Evolutionary conservation across 176 grass and related monocot species (phyloP), one percentile per base, ranked within the genome.

Genomic region (Ensete glaucum): DNA sequence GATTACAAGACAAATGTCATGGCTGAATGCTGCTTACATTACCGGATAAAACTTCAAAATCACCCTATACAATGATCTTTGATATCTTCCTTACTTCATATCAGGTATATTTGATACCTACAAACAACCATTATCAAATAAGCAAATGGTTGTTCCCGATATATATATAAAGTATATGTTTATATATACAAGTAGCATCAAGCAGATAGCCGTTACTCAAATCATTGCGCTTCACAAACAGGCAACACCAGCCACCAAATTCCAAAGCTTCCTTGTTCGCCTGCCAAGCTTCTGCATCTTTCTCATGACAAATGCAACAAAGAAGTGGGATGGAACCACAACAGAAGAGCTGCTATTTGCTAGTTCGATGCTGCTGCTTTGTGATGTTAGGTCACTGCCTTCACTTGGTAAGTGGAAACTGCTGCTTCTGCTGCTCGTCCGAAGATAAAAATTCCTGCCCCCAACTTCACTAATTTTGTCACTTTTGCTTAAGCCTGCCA

Each of bases 391-490:
- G 64, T 78, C 82, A 29, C 69, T 52, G 60, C 73, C 71, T 84
- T 57, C 72, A 9, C 62, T 79, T 57, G 71, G 78, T 50, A 76
- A 81, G 54, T 74, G 57, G 50, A 87, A 67, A 23, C 53, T 50
- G 62, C 73, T 88, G 12, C 2, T 69, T 77, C 58, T 54, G 48
- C 49, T 78, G n/a, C 82, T 92, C 74, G 84, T 96, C 51, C 85
- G 89, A 60, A 96, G 81, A 79, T 96, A 96, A 59, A 96, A 96
- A 12, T 72, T 92, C 78, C 93, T 81, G 10, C 87, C 85, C 5
- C 93, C 93, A 0, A 90, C 89, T 19, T 96, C 83, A 78, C 93
- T 77, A 77, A 96, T 96, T 53, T 83, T 96, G 43, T 92, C 89
- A 52, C 71, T 88, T 55, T 96, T 96, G 78, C 84, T 85, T 69